A percentile compares a stretch with the other conserved stretches of the same genome.
These are phyloP conservation scores for Pseudoneurospora amorphoporcata DNA, from an alignment of 495 filamentous ascomycete species.

Conservation along the genomic window DNA sequence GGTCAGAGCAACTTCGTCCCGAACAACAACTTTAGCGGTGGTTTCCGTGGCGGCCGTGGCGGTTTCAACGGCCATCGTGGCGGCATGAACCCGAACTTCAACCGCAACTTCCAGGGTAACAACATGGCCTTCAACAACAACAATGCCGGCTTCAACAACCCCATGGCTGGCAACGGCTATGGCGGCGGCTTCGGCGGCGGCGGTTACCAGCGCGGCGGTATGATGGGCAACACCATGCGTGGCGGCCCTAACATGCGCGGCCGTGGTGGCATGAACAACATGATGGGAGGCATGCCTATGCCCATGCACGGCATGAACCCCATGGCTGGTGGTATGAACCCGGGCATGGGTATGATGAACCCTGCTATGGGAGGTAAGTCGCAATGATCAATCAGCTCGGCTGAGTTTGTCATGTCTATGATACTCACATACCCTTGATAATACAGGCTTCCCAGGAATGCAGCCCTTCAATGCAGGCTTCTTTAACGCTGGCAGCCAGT, in stretches of 20 bases:
- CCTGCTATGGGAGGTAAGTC: conserved; percentile 48
- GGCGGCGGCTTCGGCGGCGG: conserved; percentile 50
- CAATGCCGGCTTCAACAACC: conserved; percentile 24
- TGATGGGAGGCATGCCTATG: conserved; percentile 21
- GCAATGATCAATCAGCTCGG: neutral
- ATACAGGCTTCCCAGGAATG: conserved; percentile 54
- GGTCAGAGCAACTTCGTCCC: conserved; percentile 28
- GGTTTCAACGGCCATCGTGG: conserved; percentile 25
- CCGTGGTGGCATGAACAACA: conserved; percentile 44
- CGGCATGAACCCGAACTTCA: conserved; percentile 33
- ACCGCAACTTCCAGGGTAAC: conserved; percentile 25
- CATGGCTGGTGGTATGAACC: conserved; percentile 33
- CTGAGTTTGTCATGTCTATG: neutral
- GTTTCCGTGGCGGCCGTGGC: conserved; percentile 28
- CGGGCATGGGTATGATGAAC: conserved; percentile 58
- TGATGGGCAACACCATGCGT: conserved; percentile 60
- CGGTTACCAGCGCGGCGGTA: conserved; percentile 47
- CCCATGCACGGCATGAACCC: conserved; percentile 27
- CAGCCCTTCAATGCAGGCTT: conserved; percentile 74
- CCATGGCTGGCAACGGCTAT: conserved; percentile 38
- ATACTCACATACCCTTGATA: neutral
- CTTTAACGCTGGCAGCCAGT: conserved; percentile 45
- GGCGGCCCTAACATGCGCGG: conserved; percentile 61
- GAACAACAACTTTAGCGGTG: conserved; percentile 31
- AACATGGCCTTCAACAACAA: conserved; percentile 24